Conservation (phyloP, 441 rosid species). For the Erysimum cheiri region DNA sequence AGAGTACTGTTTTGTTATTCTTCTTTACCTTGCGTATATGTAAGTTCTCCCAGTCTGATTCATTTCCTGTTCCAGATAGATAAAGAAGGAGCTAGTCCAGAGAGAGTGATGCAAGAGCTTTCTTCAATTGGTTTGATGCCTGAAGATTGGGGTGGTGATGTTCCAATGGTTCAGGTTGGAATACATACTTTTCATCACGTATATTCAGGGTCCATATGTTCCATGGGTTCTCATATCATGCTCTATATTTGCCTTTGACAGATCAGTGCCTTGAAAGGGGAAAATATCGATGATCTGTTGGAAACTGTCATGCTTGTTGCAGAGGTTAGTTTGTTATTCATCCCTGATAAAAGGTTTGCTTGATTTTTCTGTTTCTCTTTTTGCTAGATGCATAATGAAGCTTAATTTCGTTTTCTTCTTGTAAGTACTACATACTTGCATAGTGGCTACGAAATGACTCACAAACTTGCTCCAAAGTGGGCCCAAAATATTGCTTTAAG, state of each 20-base stretch:
- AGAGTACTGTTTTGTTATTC: conserved; percentile 26
- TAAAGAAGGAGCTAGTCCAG: conserved; percentile 96
- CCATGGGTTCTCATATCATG: conserved; percentile 34
- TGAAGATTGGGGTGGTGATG: conserved; percentile 98
- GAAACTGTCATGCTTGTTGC: conserved; percentile 99
- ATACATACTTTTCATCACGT: conserved; percentile 28
- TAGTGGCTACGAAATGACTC: conserved; percentile 22
- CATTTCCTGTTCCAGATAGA: conserved; percentile 66
- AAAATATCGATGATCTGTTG: conserved; percentile 79
- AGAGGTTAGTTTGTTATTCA: conserved; percentile 66
- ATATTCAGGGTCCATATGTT: conserved; percentile 34
- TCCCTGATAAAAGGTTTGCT: conserved; percentile 20
- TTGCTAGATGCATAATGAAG: conserved; percentile 29
- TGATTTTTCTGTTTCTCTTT: conserved; percentile 5
- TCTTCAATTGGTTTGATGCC: conserved; percentile 96
- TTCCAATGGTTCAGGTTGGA: conserved; percentile 94
- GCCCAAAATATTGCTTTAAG: conserved; percentile 16
- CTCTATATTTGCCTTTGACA: conserved; percentile 50
- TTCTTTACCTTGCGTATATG: conserved; percentile 38
- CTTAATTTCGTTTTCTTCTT: conserved; percentile 19
- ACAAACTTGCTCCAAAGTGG: conserved; percentile 12
- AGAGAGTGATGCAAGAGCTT: conserved; percentile 97
- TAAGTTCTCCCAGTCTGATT: conserved; percentile 33
- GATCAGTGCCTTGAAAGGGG: conserved; percentile 98
- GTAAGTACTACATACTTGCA: conserved; percentile 9